Evolutionary conservation across 2,329 filamentous ascomycete species (phyloP).

Genomic region (Fusarium sp.): DNA sequence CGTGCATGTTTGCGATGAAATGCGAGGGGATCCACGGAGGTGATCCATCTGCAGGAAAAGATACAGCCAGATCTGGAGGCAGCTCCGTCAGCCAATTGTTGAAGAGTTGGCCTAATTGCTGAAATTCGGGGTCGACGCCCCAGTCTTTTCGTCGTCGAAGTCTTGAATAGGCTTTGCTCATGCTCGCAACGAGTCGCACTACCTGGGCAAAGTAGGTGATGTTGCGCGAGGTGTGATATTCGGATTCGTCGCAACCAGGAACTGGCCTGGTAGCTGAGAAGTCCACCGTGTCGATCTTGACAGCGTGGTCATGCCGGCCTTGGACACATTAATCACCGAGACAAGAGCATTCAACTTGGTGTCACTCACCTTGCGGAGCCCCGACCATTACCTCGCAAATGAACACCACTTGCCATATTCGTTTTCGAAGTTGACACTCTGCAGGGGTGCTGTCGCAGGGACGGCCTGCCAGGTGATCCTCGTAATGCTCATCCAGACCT

Average conservation of each 20-base stretch:
- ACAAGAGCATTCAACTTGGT: not conserved
- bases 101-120: conserved; percentile 80
- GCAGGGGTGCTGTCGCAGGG: conserved; percentile 72
- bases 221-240: conserved; percentile 81
- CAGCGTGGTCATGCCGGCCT: conserved; percentile 82
- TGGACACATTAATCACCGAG: conserved; percentile 21
- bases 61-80: conserved; percentile 79
- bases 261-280: conserved; percentile 71
- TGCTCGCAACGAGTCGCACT: conserved; percentile 78
- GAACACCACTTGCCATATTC: conserved; percentile 90
- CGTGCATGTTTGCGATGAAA: conserved; percentile 88
- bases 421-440: conserved; percentile 85
- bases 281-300: conserved; percentile 79
- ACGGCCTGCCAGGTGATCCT: conserved; percentile 76
- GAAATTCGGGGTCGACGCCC: conserved; percentile 85
- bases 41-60: conserved; percentile 79
- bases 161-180: conserved; percentile 77
- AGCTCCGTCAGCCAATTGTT: conserved; percentile 79
- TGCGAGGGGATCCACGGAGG: conserved; percentile 86
- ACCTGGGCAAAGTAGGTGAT: conserved; percentile 83
- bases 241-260: conserved; percentile 75
- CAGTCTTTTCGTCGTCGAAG: conserved; percentile 83
- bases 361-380: conserved; percentile 76
- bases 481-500: conserved; percentile 85
- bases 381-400: conserved; percentile 92